These are phyloP conservation scores for Diplocarpon rosae DNA, from an alignment of 2,329 filamentous ascomycete species.

Conservation along the genomic window DNA sequence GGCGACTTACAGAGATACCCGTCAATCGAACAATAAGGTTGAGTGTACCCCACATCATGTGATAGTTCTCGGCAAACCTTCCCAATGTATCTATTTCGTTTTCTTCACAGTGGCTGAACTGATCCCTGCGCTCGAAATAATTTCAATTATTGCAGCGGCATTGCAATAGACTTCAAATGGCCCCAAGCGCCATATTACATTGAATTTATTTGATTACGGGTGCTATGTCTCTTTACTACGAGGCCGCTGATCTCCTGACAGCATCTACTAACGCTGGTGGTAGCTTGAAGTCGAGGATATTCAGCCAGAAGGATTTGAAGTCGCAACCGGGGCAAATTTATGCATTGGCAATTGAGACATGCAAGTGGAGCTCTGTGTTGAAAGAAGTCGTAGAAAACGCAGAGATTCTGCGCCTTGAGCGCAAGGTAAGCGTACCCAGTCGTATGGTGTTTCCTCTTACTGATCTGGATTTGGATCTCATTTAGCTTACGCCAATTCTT, in stretches of 20 bases:
- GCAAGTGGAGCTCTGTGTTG: conserved; percentile 81
- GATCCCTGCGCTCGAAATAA: too few relatives aligned
- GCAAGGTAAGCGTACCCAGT: conserved; percentile 50
- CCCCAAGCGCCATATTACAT: neutral
- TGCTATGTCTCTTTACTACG: conserved; percentile 87
- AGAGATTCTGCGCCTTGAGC: conserved; percentile 66
- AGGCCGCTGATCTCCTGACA: conserved; percentile 67
- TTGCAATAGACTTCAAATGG: neutral
- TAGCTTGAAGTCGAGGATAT: conserved; percentile 79
- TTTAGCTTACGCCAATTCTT: conserved; percentile 67
- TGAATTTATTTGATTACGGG: neutral
- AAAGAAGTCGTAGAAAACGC: conserved; percentile 83
- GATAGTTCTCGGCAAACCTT: too few relatives aligned
- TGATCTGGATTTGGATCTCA: too few relatives aligned
- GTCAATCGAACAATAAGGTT: too few relatives aligned
- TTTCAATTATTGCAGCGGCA: neutral
- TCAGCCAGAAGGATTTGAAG: conserved; percentile 61
- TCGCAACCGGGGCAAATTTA: conserved; percentile 74
- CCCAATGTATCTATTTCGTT: too few relatives aligned
- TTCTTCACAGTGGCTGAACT: too few relatives aligned
- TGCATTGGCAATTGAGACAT: conserved; percentile 73
- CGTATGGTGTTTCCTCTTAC: too few relatives aligned
- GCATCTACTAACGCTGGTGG: conserved; percentile 56
- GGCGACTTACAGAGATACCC: too few relatives aligned
- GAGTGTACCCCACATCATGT: too few relatives aligned